A percentile compares a stretch with the other conserved stretches of the same genome.
These are phyloP conservation scores for Backusella westeae DNA, from an alignment of 192 early-diverging fungal species.

Conservation along the genomic window DNA sequence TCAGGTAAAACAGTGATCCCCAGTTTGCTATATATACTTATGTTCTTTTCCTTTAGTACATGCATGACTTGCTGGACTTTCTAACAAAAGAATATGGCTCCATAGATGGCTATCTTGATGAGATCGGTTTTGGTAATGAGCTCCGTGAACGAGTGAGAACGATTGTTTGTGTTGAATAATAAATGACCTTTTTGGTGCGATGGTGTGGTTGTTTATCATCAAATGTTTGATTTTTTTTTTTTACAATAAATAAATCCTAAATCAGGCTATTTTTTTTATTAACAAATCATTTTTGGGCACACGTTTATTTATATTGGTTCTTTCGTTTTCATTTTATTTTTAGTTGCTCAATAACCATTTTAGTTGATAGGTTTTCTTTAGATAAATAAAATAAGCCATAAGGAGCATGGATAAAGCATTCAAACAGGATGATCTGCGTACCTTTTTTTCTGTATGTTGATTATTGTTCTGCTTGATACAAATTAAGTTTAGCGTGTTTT, in stretches of 20 bases:
- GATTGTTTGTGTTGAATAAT: conserved; percentile 11
- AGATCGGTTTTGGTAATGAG: conserved; percentile 14
- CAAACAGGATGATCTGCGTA: background rate
- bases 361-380: background rate
- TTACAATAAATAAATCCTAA: background rate
- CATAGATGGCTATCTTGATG: conserved; percentile 6
- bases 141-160: conserved; percentile 16
- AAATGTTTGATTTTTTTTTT: background rate
- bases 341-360: background rate
- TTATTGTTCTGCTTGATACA: background rate
- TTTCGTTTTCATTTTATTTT: background rate
- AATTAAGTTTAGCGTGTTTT: background rate
- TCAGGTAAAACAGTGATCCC: conserved; percentile 30
- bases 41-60: conserved; percentile 16
- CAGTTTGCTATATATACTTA: background rate
- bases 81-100: conserved; percentile 22
- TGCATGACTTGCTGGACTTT: conserved; percentile 15
- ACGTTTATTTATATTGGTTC: background rate
- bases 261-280: background rate
- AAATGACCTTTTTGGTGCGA: background rate
- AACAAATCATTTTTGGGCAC: background rate
- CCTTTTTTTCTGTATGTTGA: background rate
- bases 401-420: background rate
- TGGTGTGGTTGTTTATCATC: background rate
- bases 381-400: background rate